These are phyloP conservation scores for Trichoderma hamatum DNA, from an alignment of 2,329 filamentous ascomycete genomes.

Conservation along the genomic window DNA sequence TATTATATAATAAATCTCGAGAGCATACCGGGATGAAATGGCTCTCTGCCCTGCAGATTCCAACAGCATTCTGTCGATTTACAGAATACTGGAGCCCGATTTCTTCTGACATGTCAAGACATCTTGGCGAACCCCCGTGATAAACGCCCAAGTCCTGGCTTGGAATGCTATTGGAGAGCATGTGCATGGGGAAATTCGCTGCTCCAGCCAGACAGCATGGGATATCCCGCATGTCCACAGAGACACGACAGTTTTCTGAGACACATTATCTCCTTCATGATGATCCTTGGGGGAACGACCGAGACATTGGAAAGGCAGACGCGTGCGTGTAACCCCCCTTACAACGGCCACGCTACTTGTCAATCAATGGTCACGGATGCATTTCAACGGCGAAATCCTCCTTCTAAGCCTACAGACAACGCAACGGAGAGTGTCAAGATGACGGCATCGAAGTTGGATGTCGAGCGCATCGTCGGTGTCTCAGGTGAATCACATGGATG, in stretches of 20 bases:
- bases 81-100: neutral
- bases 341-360: neutral
- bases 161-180: conserved; percentile 9
- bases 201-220: neutral
- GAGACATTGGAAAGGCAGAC: conserved; percentile 12
- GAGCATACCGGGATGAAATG: conserved; percentile 2
- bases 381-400: neutral
- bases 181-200: neutral
- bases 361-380: neutral
- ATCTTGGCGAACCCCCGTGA: conserved; percentile 2
- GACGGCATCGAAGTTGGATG: neutral
- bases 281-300: neutral
- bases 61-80: neutral
- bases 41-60: neutral
- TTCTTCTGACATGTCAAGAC: neutral
- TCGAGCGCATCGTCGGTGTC: neutral
- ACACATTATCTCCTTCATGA: neutral
- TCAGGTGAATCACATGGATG: conserved; percentile 3
- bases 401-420: neutral
- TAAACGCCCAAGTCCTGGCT: neutral
- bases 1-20: neutral
- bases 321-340: neutral
- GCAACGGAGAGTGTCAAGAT: neutral
- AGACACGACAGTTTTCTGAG: neutral
- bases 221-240: neutral